These are phyloP conservation scores for Rhytidhysteron rufulum DNA, from an alignment of 2,329 filamentous ascomycete species.

Conservation along the genomic window DNA sequence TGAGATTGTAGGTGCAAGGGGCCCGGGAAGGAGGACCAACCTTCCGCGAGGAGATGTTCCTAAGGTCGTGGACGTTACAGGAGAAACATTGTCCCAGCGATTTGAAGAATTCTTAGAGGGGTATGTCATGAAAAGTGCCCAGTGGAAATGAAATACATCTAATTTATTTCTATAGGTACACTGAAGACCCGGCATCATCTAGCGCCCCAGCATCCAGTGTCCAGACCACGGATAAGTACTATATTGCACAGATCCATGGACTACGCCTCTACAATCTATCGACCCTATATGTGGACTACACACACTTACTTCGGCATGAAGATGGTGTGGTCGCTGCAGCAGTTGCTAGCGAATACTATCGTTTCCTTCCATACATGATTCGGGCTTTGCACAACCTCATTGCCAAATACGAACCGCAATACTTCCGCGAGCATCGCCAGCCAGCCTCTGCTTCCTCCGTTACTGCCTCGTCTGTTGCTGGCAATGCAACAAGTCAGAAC, in stretches of 20 bases:
- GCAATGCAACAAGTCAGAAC: conserved; percentile 56
- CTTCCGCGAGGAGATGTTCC: conserved; percentile 58
- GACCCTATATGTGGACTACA: conserved; percentile 83
- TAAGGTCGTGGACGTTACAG: conserved; percentile 71
- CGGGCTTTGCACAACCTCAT: conserved; percentile 89
- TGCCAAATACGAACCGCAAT: conserved; percentile 87
- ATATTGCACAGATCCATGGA: conserved; percentile 77
- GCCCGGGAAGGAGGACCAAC: conserved; percentile 33
- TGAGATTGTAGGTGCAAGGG: conserved; percentile 54
- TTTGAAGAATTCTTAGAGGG: conserved; percentile 79
- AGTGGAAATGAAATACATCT: not conserved
- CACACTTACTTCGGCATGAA: conserved; percentile 72
- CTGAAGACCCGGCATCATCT: conserved; percentile 64
- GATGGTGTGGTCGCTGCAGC: conserved; percentile 80
- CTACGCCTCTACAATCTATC: conserved; percentile 73
- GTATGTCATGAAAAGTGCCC: conserved; percentile 42
- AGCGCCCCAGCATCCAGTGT: conserved; percentile 65
- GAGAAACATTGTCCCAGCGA: conserved; percentile 67
- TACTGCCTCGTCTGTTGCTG: conserved; percentile 60
- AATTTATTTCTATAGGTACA: conserved; percentile 45
- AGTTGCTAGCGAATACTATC: conserved; percentile 87
- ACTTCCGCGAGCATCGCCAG: conserved; percentile 89
- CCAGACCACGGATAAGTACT: conserved; percentile 75
- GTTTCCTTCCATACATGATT: conserved; percentile 88
- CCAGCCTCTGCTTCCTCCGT: conserved; percentile 70